phyloP scores from a whole-genome alignment of 2,329 filamentous ascomycete species.

The Helotiales sp. region DNA sequence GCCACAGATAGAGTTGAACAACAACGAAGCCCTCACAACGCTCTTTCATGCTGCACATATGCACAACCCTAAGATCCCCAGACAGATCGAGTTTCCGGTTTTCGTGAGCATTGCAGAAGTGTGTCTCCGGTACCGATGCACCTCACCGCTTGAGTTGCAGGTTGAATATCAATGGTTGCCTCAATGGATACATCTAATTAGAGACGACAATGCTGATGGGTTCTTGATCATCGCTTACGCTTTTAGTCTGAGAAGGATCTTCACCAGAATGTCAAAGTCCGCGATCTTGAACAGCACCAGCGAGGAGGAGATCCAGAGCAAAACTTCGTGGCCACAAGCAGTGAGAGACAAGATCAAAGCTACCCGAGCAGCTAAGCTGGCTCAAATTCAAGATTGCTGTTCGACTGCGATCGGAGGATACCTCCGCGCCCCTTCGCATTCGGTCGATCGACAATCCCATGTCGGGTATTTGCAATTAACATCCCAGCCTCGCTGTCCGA shows the following conservation, averaged over 20 bases:
- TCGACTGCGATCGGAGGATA: slow-evolving; percentile 53
- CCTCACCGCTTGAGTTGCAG: slow-evolving; percentile 54
- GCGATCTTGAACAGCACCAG: slow-evolving; percentile 53
- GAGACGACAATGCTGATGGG: slow-evolving; percentile 54
- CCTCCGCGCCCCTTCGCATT: slow-evolving; percentile 40
- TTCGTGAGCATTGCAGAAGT: slow-evolving; percentile 59
- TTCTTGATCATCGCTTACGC: slow-evolving; percentile 58
- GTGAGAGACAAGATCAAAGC: slow-evolving; percentile 56
- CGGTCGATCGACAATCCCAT: slow-evolving; percentile 27
- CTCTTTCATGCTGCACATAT: slow-evolving; percentile 58
- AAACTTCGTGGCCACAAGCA: slow-evolving; percentile 51
- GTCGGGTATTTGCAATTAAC: slow-evolving; percentile 43
- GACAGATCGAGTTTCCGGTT: slow-evolving; percentile 52
- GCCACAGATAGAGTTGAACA: slow-evolving; percentile 56
- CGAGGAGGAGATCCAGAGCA: slow-evolving; percentile 50
- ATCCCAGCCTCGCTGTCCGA: slow-evolving; percentile 51
- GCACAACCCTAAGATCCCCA: slow-evolving; percentile 53
- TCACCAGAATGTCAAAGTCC: slow-evolving; percentile 55
- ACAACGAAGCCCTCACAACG: slow-evolving; percentile 49
- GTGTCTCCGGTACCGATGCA: slow-evolving; percentile 56
- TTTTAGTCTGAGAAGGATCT: slow-evolving; percentile 55
- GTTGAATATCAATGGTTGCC: slow-evolving; percentile 59
- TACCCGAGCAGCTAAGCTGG: slow-evolving; percentile 55
- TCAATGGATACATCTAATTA: slow-evolving; percentile 54
- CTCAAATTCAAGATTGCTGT: slow-evolving; percentile 55